Evolutionary conservation across 2,329 filamentous ascomycete species (phyloP).

Genomic region (Raffaelea ambrosiae): DNA sequence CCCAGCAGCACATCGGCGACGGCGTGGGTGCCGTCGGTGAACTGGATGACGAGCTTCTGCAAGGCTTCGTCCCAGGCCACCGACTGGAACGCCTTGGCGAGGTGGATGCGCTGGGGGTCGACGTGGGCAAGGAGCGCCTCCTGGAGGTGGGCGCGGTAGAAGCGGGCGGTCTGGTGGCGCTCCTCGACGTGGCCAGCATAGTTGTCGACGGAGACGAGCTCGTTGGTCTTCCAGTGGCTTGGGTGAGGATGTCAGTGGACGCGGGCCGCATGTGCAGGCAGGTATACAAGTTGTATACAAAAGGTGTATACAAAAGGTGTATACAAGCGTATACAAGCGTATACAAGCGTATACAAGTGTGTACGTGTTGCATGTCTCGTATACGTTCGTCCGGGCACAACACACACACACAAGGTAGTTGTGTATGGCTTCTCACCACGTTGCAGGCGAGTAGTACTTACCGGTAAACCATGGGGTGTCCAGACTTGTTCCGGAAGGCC

Average conservation of each 20-base stretch:
- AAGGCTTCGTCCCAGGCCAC: slow-evolving; percentile 21
- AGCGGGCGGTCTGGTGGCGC: slow-evolving; percentile 33
- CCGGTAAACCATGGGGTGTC: slow-evolving; percentile 36
- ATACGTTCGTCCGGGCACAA: no score
- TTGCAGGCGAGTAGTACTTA: slow-evolving; percentile 12
- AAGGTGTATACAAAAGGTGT: no score
- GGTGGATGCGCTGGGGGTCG: slow-evolving; percentile 29
- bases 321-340: no score
- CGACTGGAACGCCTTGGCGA: slow-evolving; percentile 30
- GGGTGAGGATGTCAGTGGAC: no score
- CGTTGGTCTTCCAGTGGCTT: slow-evolving; percentile 33
- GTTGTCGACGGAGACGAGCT: slow-evolving; percentile 33
- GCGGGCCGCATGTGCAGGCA: no score
- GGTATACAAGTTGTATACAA: no score
- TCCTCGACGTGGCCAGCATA: slow-evolving; percentile 27
- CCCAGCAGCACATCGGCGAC: slow-evolving; percentile 40
- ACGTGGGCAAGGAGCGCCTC: slow-evolving; percentile 36
- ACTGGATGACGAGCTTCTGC: slow-evolving; percentile 27
- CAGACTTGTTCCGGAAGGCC: slow-evolving; percentile 30
- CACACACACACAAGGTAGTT: no score
- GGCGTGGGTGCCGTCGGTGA: slow-evolving; percentile 36
- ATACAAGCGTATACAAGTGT: no score
- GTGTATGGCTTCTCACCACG: no score
- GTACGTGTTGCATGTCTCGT: no score
- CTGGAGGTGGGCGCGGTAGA: slow-evolving; percentile 40